These are phyloP conservation scores for Staphylotrichum tortipilum DNA, from an alignment of 495 filamentous ascomycete genomes.

Conservation along the genomic window DNA sequence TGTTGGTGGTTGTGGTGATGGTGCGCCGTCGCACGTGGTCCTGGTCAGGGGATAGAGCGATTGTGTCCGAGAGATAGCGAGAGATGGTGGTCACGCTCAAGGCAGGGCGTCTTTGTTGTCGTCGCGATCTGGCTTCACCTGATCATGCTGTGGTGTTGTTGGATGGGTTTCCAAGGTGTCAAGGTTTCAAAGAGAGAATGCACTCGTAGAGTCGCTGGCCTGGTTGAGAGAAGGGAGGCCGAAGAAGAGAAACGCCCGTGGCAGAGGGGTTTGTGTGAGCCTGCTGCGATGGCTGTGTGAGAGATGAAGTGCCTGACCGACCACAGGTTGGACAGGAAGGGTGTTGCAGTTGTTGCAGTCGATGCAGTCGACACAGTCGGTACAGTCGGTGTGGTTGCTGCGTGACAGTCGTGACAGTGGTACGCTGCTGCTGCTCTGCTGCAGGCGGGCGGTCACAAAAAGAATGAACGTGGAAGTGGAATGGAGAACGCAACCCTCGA, in stretches of 20 bases:
- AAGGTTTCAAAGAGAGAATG: too few relatives aligned
- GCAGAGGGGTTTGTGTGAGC: not conserved
- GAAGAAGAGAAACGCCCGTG: constrained; percentile 3
- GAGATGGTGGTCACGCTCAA: too few relatives aligned
- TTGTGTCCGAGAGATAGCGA: too few relatives aligned
- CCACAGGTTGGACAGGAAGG: too few relatives aligned
- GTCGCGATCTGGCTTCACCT: not conserved
- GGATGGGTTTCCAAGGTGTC: too few relatives aligned
- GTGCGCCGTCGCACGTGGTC: not conserved
- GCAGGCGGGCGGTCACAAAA: not conserved
- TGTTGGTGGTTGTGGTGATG: not conserved
- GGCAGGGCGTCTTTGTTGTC: not conserved
- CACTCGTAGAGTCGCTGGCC: too few relatives aligned
- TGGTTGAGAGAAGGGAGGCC: not conserved
- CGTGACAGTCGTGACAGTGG: constrained; percentile 2
- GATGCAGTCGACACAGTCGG: not conserved
- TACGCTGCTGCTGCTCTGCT: too few relatives aligned
- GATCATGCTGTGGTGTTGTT: not conserved
- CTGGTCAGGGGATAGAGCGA: not conserved
- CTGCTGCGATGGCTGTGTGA: too few relatives aligned
- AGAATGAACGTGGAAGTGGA: not conserved
- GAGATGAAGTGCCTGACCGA: too few relatives aligned
- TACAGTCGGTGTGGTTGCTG: not conserved
- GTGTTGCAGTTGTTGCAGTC: too few relatives aligned
- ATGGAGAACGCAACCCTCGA: not conserved